Conservation (phyloP, 2,329 filamentous ascomycete species). For the Aspergillus sp. region DNA sequence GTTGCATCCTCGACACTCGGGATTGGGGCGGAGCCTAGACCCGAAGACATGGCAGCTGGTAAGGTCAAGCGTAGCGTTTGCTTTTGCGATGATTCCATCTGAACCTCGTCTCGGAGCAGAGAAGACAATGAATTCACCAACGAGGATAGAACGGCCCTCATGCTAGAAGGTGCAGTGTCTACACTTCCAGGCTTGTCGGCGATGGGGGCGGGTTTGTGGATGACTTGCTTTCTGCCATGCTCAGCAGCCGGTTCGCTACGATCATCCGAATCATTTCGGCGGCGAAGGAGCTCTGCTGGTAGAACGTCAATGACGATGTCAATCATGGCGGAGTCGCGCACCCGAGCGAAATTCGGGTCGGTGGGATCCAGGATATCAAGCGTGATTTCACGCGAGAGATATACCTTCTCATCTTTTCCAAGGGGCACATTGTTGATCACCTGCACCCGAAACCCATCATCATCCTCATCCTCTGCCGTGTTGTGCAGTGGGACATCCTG, state of each 20-base stretch:
- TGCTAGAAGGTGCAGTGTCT: conserved; percentile 22
- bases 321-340: conserved; percentile 67
- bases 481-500: conserved; percentile 36
- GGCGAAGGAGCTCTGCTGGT: conserved; percentile 26
- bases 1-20: conserved; percentile 59
- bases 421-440: conserved; percentile 76
- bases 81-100: conserved; percentile 23
- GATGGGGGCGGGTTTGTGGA: conserved; percentile 2
- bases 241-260: conserved; percentile 19
- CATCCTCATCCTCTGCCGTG: conserved; percentile 8
- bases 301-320: conserved; percentile 65
- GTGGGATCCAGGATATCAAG: conserved; percentile 59
- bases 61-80: conserved; percentile 36
- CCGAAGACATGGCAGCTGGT: conserved; percentile 47
- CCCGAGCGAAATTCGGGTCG: conserved; percentile 78
- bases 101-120: conserved; percentile 41
- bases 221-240: conserved; percentile 3
- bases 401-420: conserved; percentile 82
- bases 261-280: conserved; percentile 28
- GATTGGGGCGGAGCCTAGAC: conserved; percentile 60
- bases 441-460: conserved; percentile 55
- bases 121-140: conserved; percentile 49
- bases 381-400: conserved; percentile 70
- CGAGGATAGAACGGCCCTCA: conserved; percentile 41
- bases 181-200: conserved; percentile 13